These are phyloP conservation scores for Phyllostachys edulis DNA, from an alignment of 176 grass and related monocot species.

Conservation along the genomic window DNA sequence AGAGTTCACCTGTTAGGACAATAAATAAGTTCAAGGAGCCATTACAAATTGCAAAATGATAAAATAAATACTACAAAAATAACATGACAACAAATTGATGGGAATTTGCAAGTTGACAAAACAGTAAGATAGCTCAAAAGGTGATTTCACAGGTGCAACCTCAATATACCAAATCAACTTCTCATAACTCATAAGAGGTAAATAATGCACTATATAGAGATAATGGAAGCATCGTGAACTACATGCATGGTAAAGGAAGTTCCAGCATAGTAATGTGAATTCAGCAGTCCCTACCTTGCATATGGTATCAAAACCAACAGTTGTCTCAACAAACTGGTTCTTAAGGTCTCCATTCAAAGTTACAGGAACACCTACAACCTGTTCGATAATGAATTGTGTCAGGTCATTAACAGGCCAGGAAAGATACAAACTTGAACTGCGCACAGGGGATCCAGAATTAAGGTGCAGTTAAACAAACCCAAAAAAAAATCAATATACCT, in stretches of 20 bases:
- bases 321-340: slow-evolving; percentile 97
- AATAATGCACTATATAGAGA: background rate
- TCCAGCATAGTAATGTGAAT: slow-evolving; percentile 2
- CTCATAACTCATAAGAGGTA: background rate
- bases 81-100: background rate
- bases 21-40: slow-evolving; percentile 12
- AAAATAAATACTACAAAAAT: slow-evolving; percentile 8
- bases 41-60: background rate
- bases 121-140: background rate
- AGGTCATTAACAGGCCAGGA: background rate
- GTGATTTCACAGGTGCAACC: background rate
- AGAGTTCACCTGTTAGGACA: slow-evolving; percentile 81
- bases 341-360: slow-evolving; percentile 99
- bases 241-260: background rate
- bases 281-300: slow-evolving; percentile 64
- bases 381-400: slow-evolving; percentile 20
- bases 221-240: background rate
- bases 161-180: background rate
- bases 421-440: background rate
- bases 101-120: background rate
- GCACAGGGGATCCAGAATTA: slow-evolving; percentile 5
- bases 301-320: slow-evolving; percentile 98
- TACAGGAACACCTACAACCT: slow-evolving; percentile 98
- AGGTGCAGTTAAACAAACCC: background rate
- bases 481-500: slow-evolving; percentile 41